Evolutionary conservation across 2,329 filamentous ascomycete species (phyloP).

Genomic region (Seiridium unicorne): DNA sequence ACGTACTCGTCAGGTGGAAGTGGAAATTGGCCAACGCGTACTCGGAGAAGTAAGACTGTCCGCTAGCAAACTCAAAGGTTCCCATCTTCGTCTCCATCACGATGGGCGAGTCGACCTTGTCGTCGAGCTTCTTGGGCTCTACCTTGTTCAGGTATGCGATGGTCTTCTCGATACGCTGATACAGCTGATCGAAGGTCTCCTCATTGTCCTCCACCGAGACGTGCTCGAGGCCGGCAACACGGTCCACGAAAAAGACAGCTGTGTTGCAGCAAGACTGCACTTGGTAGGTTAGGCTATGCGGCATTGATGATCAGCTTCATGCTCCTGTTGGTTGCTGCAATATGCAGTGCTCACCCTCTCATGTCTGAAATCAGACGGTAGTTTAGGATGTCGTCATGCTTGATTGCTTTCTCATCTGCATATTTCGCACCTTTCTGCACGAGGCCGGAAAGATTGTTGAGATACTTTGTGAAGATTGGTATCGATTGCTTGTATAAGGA

Average conservation of each 20-base stretch:
- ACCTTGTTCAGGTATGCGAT: slow-evolving; percentile 43
- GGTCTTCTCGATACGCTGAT: slow-evolving; percentile 44
- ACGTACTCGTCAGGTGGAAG: slow-evolving; percentile 53
- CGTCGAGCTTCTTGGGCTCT: slow-evolving; percentile 39
- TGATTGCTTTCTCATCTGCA: slow-evolving; percentile 13
- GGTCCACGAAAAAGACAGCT: slow-evolving; percentile 14
- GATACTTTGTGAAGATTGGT: slow-evolving; percentile 13
- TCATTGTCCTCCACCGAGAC: slow-evolving; percentile 25
- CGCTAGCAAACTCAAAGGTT: slow-evolving; percentile 12
- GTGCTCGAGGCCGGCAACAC: slow-evolving; percentile 10
- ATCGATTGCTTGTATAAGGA: slow-evolving; percentile 16
- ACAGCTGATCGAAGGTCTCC: slow-evolving; percentile 46
- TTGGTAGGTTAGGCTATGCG: slow-evolving; percentile 10
- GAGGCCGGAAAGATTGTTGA: slow-evolving; percentile 10
- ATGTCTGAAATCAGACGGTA: slow-evolving; percentile 13
- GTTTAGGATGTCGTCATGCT: slow-evolving; percentile 11
- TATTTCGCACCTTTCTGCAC: slow-evolving; percentile 7
- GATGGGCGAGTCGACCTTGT: slow-evolving; percentile 37
- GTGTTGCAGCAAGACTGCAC: slow-evolving; percentile 14
- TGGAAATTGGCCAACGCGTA: slow-evolving; percentile 52
- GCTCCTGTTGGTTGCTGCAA: not conserved
- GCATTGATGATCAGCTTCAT: not conserved
- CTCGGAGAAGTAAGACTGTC: slow-evolving; percentile 33
- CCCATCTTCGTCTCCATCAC: slow-evolving; percentile 27
- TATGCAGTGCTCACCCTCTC: slow-evolving; percentile 6